Percentiles rank a stretch among this genome's conserved stretches.
Conservation (phyloP, 805 yeast genomes). For the Vanderwaltozyma verrucispora region DNA sequence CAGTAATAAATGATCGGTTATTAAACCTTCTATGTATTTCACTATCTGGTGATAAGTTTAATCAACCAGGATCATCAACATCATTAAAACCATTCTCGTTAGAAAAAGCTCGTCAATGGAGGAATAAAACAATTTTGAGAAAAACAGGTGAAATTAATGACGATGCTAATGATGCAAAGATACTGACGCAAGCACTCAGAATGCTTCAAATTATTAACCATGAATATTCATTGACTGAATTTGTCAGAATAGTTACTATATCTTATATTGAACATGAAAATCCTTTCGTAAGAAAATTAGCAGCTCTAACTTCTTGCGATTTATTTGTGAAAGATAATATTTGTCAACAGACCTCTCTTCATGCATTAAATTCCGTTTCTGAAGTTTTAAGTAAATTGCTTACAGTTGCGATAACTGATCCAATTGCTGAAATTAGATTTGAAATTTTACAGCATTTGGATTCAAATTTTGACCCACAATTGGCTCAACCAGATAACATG, state of each 20-base stretch:
- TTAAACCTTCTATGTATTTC: conserved; percentile 63
- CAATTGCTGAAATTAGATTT: conserved; percentile 72
- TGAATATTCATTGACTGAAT: conserved; percentile 69
- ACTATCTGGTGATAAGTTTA: conserved; percentile 70
- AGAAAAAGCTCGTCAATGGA: conserved; percentile 62
- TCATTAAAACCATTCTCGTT: conserved; percentile 48
- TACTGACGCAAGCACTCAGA: conserved; percentile 68
- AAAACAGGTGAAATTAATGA: conserved; percentile 45
- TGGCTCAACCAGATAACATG: conserved; percentile 90
- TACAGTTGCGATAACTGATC: conserved; percentile 80
- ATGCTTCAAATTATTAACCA: conserved; percentile 70
- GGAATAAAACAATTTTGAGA: conserved; percentile 60
- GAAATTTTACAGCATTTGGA: conserved; percentile 69
- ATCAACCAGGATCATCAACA: conserved; percentile 79
- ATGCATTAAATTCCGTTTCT: conserved; percentile 72
- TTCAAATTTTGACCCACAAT: conserved; percentile 74
- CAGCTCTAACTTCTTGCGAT: conserved; percentile 74
- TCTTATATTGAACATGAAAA: conserved; percentile 73
- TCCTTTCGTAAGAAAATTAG: conserved; percentile 69
- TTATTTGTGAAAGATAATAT: conserved; percentile 72
- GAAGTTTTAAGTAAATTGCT: conserved; percentile 75
- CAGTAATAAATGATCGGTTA: conserved; percentile 58
- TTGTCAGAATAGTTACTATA: conserved; percentile 77
- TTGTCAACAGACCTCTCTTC: conserved; percentile 70
- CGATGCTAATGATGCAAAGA: conserved; percentile 37